Evolutionary conservation across 495 filamentous ascomycete genomes (phyloP).

Genomic region (Xylaria grammica): DNA sequence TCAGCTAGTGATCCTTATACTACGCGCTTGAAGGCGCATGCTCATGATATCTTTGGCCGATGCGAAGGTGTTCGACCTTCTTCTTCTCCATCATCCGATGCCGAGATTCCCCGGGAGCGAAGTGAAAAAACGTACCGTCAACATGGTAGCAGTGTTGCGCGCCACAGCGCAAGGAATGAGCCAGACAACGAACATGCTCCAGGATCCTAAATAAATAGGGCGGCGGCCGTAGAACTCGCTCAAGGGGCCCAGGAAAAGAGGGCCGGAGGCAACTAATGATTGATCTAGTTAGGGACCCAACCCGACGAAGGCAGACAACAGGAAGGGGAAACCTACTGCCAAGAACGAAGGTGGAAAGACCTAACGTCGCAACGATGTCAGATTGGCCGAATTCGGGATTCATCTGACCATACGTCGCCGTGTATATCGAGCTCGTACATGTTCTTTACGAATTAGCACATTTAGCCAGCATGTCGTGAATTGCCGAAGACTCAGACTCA

Average conservation of each 20-base stretch:
- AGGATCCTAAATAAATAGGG: slow-evolving; percentile 81
- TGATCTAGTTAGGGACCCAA: slow-evolving; percentile 22
- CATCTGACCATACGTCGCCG: slow-evolving; percentile 82
- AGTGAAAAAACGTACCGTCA: slow-evolving; percentile 53
- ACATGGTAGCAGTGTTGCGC: slow-evolving; percentile 79
- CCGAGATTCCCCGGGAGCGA: background rate
- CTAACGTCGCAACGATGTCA: slow-evolving; percentile 74
- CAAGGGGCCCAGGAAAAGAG: slow-evolving; percentile 67
- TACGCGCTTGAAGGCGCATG: background rate
- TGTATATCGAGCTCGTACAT: slow-evolving; percentile 88
- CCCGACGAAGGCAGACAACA: background rate
- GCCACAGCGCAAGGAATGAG: slow-evolving; percentile 89
- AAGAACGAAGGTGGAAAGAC: slow-evolving; percentile 79
- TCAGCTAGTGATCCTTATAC: background rate
- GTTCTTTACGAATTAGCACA: slow-evolving; percentile 76
- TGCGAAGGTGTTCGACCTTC: no score
- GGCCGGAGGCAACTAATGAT: slow-evolving; percentile 62
- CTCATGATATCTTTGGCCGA: no score
- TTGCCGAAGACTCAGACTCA: no score
- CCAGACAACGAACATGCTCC: slow-evolving; percentile 81
- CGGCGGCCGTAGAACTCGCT: slow-evolving; percentile 87
- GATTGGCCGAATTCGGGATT: slow-evolving; percentile 74
- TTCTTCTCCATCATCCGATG: background rate
- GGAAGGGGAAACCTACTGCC: slow-evolving; percentile 53
- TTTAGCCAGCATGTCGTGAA: no score